Percentiles rank a stretch among this genome's conserved stretches.
Evolutionary conservation across 768 basidiomycete species (phyloP).

Genomic region (Cyathus striatus): DNA sequence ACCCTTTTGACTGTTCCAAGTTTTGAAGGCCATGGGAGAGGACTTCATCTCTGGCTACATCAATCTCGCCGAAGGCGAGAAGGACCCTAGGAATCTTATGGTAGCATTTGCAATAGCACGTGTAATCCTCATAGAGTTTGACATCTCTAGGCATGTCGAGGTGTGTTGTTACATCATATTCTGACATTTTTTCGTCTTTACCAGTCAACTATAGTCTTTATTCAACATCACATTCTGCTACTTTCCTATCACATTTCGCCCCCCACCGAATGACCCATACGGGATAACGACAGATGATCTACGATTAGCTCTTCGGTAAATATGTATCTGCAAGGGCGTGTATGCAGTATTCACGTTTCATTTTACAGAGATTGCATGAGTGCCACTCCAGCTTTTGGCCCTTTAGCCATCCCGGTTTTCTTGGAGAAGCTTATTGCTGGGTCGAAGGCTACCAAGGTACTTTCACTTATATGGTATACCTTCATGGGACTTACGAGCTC

Average conservation of each 20-base stretch:
- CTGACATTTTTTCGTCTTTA: too few species aligned
- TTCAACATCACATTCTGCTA: conserved; percentile 98
- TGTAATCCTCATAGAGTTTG: conserved; percentile 87
- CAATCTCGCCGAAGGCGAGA: conserved; percentile 86
- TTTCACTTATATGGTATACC: neutral
- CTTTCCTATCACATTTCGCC: conserved; percentile 95
- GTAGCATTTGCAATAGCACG: conserved; percentile 84
- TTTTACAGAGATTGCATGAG: conserved; percentile 57
- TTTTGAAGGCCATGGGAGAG: conserved; percentile 65
- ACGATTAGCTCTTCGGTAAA: conserved; percentile 60
- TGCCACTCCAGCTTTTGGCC: conserved; percentile 79
- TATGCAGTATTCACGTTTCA: conserved; percentile 1
- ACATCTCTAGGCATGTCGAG: conserved; percentile 70
- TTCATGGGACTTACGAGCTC: conserved; percentile 2
- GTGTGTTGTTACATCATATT: conserved; percentile 44
- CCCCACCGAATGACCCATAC: conserved; percentile 91
- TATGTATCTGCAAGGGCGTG: neutral
- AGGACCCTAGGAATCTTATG: conserved; percentile 92
- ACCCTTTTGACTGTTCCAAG: conserved; percentile 26
- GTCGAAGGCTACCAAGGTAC: conserved; percentile 78
- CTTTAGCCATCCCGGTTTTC: conserved; percentile 81
- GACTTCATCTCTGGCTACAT: conserved; percentile 76
- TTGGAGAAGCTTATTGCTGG: conserved; percentile 87
- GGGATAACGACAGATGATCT: conserved; percentile 88
- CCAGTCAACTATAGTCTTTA: conserved; percentile 49